A percentile compares a stretch with the other conserved stretches of the same genome.
Evolutionary conservation across 2,329 filamentous ascomycete genomes (phyloP).

Genomic region (Bipolaris bicolor): DNA sequence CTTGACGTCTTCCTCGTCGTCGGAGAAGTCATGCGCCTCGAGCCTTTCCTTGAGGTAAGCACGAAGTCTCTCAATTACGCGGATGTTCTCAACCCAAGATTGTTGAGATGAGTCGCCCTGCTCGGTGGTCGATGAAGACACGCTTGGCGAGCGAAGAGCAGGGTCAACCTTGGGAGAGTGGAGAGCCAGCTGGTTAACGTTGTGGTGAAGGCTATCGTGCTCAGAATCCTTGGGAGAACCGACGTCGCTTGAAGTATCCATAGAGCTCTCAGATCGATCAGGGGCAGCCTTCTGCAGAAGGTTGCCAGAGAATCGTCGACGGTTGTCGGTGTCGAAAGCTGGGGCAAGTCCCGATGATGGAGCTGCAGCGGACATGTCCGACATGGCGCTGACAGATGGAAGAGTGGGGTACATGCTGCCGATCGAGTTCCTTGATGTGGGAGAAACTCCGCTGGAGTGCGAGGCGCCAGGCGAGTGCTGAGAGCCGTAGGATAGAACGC

Average conservation of each 20-base stretch:
- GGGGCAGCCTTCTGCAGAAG: slow-evolving; percentile 59
- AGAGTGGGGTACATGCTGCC: slow-evolving; percentile 76
- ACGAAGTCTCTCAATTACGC: slow-evolving; percentile 66
- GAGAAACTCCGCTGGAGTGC: slow-evolving; percentile 63
- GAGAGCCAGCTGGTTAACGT: slow-evolving; percentile 48
- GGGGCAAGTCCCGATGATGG: slow-evolving; percentile 72
- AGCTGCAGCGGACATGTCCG: slow-evolving; percentile 65
- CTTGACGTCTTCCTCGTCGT: slow-evolving; percentile 42
- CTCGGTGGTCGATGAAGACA: slow-evolving; percentile 46
- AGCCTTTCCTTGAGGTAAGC: slow-evolving; percentile 63
- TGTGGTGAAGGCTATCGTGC: slow-evolving; percentile 46
- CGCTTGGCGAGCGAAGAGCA: slow-evolving; percentile 48
- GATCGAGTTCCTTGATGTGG: slow-evolving; percentile 62
- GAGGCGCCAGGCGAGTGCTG: slow-evolving; percentile 77
- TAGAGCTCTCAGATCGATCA: slow-evolving; percentile 39
- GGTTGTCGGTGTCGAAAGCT: slow-evolving; percentile 65
- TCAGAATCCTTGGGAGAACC: slow-evolving; percentile 45
- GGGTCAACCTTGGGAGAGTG: slow-evolving; percentile 51
- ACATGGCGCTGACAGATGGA: slow-evolving; percentile 71
- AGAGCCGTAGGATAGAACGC: slow-evolving; percentile 76
- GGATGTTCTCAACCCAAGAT: slow-evolving; percentile 68
- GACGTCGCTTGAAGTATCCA: slow-evolving; percentile 51
- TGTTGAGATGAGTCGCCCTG: slow-evolving; percentile 52
- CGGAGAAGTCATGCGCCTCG: slow-evolving; percentile 56
- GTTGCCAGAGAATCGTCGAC: slow-evolving; percentile 66